Percentiles rank a stretch among this genome's conserved stretches.
Conservation (phyloP, 352 stramenopile genomes). For the Pythium volutum region DNA sequence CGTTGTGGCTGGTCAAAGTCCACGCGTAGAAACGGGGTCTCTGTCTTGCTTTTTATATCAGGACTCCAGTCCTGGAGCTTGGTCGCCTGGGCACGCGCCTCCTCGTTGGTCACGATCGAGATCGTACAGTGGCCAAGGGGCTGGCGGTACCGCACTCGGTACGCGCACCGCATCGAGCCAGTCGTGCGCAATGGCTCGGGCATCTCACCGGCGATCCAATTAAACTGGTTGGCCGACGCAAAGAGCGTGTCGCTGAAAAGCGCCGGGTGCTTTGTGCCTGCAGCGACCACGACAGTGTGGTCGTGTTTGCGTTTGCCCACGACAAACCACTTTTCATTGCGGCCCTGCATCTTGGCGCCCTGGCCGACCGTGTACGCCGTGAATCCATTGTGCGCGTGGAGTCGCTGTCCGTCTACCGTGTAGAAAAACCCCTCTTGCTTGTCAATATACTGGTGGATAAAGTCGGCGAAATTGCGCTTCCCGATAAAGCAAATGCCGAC, state of each 20-base stretch:
- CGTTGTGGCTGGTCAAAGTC: conserved; percentile 83
- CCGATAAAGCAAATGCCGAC: conserved; percentile 99
- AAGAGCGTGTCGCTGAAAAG: conserved; percentile 89
- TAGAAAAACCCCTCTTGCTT: conserved; percentile 77
- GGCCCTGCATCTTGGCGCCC: conserved; percentile 88
- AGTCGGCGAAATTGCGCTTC: conserved; percentile 91
- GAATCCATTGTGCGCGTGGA: conserved; percentile 80
- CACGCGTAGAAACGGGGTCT: conserved; percentile 49
- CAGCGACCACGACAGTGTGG: conserved; percentile 83
- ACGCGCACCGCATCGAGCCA: conserved; percentile 59
- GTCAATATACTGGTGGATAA: conserved; percentile 92
- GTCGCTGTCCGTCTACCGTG: conserved; percentile 46
- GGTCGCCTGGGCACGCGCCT: conserved; percentile 36
- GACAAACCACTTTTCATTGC: conserved; percentile 89
- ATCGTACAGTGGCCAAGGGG: conserved; percentile 59
- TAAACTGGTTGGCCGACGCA: conserved; percentile 70
- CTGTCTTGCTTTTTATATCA: conserved; percentile 8
- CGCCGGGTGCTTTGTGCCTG: conserved; percentile 88
- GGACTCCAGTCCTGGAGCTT: conserved; percentile 52
- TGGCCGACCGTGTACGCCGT: conserved; percentile 94
- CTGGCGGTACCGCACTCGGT: conserved; percentile 82
- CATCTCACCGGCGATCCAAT: conserved; percentile 84
- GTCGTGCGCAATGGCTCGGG: conserved; percentile 39
- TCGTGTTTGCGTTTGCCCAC: conserved; percentile 72
- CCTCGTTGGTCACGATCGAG: conserved; percentile 43